Percentiles rank a stretch among this genome's conserved stretches.
Conservation (phyloP, 345 rosid species). For the Garcia nutans region DNA sequence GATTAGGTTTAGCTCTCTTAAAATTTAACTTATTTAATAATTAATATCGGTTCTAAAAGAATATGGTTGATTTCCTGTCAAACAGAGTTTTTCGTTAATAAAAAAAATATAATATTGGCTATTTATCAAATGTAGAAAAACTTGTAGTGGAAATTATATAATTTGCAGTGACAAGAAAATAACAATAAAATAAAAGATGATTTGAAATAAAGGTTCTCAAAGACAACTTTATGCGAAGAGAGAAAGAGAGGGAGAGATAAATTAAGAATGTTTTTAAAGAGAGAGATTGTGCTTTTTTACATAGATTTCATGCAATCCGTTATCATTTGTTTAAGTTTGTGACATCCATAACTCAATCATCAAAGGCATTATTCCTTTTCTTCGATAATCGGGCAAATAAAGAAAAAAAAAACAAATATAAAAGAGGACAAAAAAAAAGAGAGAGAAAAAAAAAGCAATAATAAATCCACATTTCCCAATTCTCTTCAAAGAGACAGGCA, state of each 20-base stretch:
- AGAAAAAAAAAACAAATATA: too few species aligned
- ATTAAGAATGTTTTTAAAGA: background rate
- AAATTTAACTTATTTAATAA: too few species aligned
- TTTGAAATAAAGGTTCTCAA: constrained; percentile 26
- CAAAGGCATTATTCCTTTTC: constrained; percentile 25
- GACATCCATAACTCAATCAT: constrained; percentile 23
- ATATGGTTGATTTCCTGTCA: too few species aligned
- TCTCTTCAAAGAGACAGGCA: constrained; percentile 58
- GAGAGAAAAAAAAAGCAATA: constrained; percentile 9
- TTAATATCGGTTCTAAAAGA: too few species aligned
- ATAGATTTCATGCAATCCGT: constrained; percentile 36
- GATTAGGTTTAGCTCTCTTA: too few species aligned
- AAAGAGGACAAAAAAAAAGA: background rate
- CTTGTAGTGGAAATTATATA: too few species aligned
- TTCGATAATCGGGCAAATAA: constrained; percentile 16
- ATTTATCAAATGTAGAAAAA: too few species aligned
- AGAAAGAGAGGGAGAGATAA: background rate
- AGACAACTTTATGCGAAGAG: constrained; percentile 24
- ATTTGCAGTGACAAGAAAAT: background rate
- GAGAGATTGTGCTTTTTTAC: background rate
- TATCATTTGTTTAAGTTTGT: constrained; percentile 1
- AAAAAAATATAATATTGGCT: too few species aligned
- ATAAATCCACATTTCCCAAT: constrained; percentile 33
- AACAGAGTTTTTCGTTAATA: too few species aligned
- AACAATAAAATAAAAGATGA: background rate